Base-by-base conservation (phyloP, 2,329 filamentous ascomycete genomes). In the Alternaria incomplexa region DNA sequence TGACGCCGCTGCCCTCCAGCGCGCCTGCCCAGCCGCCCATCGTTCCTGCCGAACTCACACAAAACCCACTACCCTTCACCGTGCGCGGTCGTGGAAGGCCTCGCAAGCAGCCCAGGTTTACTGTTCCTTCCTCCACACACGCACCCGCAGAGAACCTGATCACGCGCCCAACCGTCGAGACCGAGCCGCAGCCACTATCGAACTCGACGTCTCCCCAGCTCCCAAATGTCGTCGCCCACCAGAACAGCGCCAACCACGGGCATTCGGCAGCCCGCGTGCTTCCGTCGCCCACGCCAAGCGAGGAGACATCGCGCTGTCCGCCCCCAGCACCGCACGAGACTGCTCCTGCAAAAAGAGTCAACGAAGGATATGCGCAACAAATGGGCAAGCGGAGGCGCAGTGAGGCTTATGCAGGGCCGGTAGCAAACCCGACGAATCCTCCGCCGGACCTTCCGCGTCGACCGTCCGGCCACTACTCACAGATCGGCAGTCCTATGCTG, bases 281-380 rank as follows among this genome's bases (percentile, higher is more conserved):
- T 53, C 87, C 88, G 7, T 90, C 90, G 13, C 88, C 89, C 30
- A 85, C 88, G 12, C 85, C 87, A 11, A 91, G 88, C 73, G 86
- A 90, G 66, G 87, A 89, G 23, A 58, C 58, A 8, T 46, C 23
- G 20, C 28, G 36, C 40, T 23, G 51, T 54, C n/a, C 56, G 47
- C 53, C 58, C 11, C 43, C 50, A 45, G 54, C 48, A 25, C 22
- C 25, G 4, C 13, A 45, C n/a, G 59, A 53, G 13, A 22, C 10
- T 11, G 8, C 45, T 28, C 23, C 15, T 12, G 2, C 53, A 9
- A 40, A 52, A 30, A 8, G 36, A 15, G 5, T 36, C 17, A 10
- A 26, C 20, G 30, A 48, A 43, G 55, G 22, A 28, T 36, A 17
- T 9, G 25, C 32, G 12, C 46, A 46, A 15, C 51, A 62, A 10